A percentile compares a stretch with the other conserved stretches of the same genome.
Conservation (phyloP, 495 filamentous ascomycete genomes). For the Penicillium roqueforti region DNA sequence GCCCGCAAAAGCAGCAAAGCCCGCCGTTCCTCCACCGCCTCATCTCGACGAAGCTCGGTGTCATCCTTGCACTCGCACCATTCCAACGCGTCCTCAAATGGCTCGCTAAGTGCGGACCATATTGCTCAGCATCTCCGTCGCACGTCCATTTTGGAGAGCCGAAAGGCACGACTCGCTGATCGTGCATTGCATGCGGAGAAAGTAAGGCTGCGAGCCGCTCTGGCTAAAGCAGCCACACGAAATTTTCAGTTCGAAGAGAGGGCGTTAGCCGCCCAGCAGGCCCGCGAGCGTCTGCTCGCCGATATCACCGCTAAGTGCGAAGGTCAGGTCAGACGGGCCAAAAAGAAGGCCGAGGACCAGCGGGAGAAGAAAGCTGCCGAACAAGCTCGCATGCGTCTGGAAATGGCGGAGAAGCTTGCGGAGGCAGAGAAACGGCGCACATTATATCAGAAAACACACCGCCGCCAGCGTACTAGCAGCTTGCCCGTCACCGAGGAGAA, state of each 20-base stretch:
- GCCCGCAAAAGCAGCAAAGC: conserved; percentile 64
- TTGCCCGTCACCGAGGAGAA: conserved; percentile 56
- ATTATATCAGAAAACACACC: conserved; percentile 52
- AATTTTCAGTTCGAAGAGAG: conserved; percentile 68
- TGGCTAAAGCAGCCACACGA: conserved; percentile 71
- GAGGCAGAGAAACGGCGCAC: conserved; percentile 73
- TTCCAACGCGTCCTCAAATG: conserved; percentile 59
- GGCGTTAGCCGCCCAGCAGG: conserved; percentile 84
- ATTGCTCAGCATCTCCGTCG: conserved; percentile 87
- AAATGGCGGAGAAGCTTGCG: conserved; percentile 85
- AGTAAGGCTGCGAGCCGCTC: conserved; percentile 85
- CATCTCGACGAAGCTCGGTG: conserved; percentile 83
- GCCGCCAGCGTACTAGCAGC: conserved; percentile 61
- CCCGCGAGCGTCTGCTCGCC: conserved; percentile 84
- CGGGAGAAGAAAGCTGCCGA: conserved; percentile 88
- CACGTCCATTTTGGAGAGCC: conserved; percentile 84
- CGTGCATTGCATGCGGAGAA: conserved; percentile 93
- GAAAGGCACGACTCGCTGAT: conserved; percentile 89
- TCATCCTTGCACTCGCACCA: conserved; percentile 79
- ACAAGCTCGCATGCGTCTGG: conserved; percentile 63
- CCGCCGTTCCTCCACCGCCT: conserved; percentile 78
- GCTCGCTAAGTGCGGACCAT: conserved; percentile 69
- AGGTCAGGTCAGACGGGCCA: conserved; percentile 90
- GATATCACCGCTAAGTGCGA: conserved; percentile 93
- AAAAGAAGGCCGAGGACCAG: conserved; percentile 87